Evolutionary conservation across 2,329 filamentous ascomycete genomes (phyloP), one percentile per base, ranked within the genome.

Genomic region (Elsinoe australis): DNA sequence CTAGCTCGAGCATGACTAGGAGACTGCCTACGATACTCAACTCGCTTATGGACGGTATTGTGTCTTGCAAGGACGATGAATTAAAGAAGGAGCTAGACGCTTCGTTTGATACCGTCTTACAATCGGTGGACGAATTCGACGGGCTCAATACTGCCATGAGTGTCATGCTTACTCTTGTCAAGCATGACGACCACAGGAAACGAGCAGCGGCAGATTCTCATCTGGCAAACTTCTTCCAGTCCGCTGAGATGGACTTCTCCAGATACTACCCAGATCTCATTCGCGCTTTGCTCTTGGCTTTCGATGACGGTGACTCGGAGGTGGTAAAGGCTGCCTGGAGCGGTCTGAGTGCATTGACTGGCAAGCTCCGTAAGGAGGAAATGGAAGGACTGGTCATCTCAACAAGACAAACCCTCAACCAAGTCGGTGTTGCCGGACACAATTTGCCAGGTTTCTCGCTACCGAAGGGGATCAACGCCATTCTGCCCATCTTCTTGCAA

Each of bases 241-340:
- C 79, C 45, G 77, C 86, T 6, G 79, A 84, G 18, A 76, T 95
- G 21, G 92, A 98, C 68, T 95, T 94, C 67, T 94, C 90, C 21
- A 78, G 90, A 44, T 98, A 96, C 72, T 88, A 95, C 65, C 89
- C 90, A 61, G 90, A 98, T 59, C 84, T 98, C 47, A 87, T 98
- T 59, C 85, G 90, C 10, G 83, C 86, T 3, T 71, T 98, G 47
- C 79, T 98, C 49, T 85, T 94, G 55, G 89, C 87, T 0, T 98
- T 98, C 61, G 88, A 92, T 59, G 92, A 98, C 59, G 68, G 79
- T 47, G 92, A 96, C 60, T 67, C 69, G 52, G 80, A 83, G 17
- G 90, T 96, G 3, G 84, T 96, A 59, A 94, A 94, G 71, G 78
- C 87, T 35, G 81, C 90, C 17, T 96, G 89, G 89, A 75, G 80